Conservation (phyloP, 495 filamentous ascomycete genomes). For the Ramalina intermedia region DNA sequence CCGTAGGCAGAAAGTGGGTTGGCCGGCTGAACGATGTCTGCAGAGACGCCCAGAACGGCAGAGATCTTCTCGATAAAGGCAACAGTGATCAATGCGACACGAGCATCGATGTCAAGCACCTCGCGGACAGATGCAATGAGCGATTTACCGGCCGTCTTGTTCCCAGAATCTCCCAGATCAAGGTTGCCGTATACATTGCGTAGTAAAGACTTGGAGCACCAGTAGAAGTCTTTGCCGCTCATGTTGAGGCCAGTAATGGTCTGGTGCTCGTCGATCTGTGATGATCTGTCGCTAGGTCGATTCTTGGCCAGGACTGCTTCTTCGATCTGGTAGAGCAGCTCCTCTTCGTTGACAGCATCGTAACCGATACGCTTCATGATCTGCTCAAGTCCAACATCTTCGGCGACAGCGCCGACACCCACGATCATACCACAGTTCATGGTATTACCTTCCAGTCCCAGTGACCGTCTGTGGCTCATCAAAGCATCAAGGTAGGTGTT, state of each 20-base stretch:
- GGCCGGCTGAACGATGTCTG: slow-evolving; percentile 15
- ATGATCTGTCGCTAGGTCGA: background rate
- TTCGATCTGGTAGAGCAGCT: slow-evolving; percentile 20
- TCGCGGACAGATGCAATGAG: slow-evolving; percentile 4
- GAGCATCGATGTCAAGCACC: slow-evolving; percentile 3
- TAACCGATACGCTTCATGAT: slow-evolving; percentile 13
- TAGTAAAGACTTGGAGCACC: slow-evolving; percentile 13
- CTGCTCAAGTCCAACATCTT: slow-evolving; percentile 6
- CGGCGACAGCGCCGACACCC: slow-evolving; percentile 29
- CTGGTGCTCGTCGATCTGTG: slow-evolving; percentile 12
- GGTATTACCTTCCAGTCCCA: slow-evolving; percentile 22
- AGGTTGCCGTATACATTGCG: slow-evolving; percentile 15
- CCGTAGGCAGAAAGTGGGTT: slow-evolving; percentile 22
- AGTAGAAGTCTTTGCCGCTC: slow-evolving; percentile 15
- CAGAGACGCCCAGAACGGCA: slow-evolving; percentile 12
- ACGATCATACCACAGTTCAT: slow-evolving; percentile 30
- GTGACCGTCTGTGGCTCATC: slow-evolving; percentile 23
- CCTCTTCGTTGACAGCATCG: slow-evolving; percentile 16
- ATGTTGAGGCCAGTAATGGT: slow-evolving; percentile 15
- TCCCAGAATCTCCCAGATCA: slow-evolving; percentile 9
- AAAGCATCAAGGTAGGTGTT: slow-evolving; percentile 34
- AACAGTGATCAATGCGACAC: slow-evolving; percentile 5
- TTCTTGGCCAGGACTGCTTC: slow-evolving; percentile 12
- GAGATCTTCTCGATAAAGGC: slow-evolving; percentile 19
- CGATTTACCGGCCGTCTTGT: background rate